A percentile compares a stretch with the other conserved stretches of the same genome.
Evolutionary conservation across 2,329 filamentous ascomycete genomes (phyloP).

Genomic region (Fusarium sacchari): DNA sequence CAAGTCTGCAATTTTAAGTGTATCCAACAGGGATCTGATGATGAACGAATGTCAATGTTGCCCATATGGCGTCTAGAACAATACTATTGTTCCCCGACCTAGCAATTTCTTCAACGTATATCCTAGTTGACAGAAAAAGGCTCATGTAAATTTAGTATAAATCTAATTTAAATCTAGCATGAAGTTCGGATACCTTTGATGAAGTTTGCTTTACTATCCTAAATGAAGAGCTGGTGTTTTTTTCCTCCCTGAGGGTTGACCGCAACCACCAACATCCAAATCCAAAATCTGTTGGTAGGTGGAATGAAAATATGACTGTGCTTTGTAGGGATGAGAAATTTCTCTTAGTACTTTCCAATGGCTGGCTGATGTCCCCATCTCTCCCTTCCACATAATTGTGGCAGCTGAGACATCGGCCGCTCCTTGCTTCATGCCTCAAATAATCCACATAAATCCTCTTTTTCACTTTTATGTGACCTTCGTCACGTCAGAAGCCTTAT

Average conservation of each 20-base stretch:
- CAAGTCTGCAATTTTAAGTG: neutral
- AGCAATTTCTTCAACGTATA: too few species aligned
- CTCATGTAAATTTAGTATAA: neutral
- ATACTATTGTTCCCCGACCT: too few species aligned
- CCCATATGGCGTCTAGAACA: too few species aligned
- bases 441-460: neutral
- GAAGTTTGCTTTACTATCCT: accelerated
- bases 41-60: too few species aligned
- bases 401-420: neutral
- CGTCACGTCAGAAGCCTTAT: accelerated
- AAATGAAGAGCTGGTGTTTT: neutral
- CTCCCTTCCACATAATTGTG: neutral
- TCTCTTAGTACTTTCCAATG: accelerated
- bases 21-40: accelerated
- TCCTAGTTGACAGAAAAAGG: too few species aligned
- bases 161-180: too few species aligned
- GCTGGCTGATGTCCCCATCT: neutral
- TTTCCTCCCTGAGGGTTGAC: neutral
- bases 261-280: neutral
- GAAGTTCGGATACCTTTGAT: neutral
- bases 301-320: neutral
- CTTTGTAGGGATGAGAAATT: neutral
- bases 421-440: neutral
- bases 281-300: neutral
- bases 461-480: neutral